phyloP scores from a whole-genome alignment of 2,329 filamentous ascomycete genomes.

The Ophiostoma tasmaniense region DNA sequence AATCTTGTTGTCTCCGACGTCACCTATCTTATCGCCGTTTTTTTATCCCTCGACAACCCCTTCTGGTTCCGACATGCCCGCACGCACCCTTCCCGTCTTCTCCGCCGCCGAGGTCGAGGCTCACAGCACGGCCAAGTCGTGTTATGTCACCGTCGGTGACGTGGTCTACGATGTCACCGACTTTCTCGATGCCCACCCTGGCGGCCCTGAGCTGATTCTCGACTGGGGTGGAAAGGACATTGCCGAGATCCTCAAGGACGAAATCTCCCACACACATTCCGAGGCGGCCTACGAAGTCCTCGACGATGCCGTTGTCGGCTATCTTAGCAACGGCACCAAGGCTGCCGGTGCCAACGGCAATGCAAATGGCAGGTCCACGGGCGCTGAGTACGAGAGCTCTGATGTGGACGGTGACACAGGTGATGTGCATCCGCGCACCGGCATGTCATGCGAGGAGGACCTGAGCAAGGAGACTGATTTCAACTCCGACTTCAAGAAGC shows the following conservation, averaged over 20 bases:
- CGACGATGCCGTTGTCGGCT: constrained; percentile 77
- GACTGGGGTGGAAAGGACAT: constrained; percentile 88
- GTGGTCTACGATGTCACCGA: constrained; percentile 94
- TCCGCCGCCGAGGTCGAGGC: constrained; percentile 69
- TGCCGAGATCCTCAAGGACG: constrained; percentile 70
- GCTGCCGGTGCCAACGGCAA: constrained; percentile 31
- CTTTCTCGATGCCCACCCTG: constrained; percentile 84
- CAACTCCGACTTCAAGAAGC: constrained; percentile 66
- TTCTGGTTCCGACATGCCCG: not conserved
- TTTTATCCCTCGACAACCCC: not conserved
- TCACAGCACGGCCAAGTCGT: constrained; percentile 73
- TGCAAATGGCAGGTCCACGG: constrained; percentile 34
- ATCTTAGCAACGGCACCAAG: constrained; percentile 57
- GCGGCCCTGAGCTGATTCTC: constrained; percentile 77
- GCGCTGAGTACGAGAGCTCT: constrained; percentile 7
- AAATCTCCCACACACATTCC: constrained; percentile 73
- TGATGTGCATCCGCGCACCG: constrained; percentile 55
- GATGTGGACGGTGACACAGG: constrained; percentile 22
- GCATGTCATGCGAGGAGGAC: constrained; percentile 84
- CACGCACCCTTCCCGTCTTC: constrained; percentile 66
- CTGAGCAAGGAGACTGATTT: constrained; percentile 77
- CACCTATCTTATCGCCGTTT: not conserved
- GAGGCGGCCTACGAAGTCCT: constrained; percentile 94
- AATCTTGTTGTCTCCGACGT: not conserved
- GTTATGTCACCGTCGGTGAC: constrained; percentile 82